A percentile compares a stretch with the other conserved stretches of the same genome.
Evolutionary conservation across 2,329 filamentous ascomycete genomes (phyloP).

Genomic region (Trichoderma sp.): DNA sequence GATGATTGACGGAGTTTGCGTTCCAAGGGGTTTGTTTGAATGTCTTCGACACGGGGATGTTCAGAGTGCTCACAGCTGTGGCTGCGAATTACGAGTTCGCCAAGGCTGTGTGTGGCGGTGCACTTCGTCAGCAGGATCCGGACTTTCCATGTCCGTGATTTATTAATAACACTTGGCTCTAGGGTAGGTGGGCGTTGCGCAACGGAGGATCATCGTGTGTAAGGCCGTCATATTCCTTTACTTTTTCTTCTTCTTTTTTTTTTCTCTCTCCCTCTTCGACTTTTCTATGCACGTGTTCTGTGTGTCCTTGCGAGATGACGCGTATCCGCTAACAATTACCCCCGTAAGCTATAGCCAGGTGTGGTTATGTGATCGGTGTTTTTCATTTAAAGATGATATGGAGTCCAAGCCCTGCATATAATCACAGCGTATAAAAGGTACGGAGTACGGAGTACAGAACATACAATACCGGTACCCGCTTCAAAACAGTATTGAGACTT

Average conservation of each 20-base stretch:
- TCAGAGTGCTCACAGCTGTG: conserved; percentile 13
- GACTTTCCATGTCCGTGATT: neutral
- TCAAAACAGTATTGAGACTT: neutral
- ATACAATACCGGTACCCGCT: neutral
- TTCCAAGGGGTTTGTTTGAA: conserved; percentile 16
- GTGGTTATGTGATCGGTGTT: neutral
- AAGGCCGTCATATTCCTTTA: neutral
- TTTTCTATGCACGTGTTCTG: neutral
- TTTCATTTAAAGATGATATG: neutral
- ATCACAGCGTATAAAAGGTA: neutral
- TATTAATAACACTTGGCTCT: neutral
- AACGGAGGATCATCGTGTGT: neutral
- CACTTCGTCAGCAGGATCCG: conserved; percentile 16
- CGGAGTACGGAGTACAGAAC: neutral
- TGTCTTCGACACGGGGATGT: conserved; percentile 11
- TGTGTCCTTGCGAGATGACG: neutral
- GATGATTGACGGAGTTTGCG: conserved; percentile 4
- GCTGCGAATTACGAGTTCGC: conserved; percentile 19
- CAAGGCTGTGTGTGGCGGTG: conserved; percentile 11
- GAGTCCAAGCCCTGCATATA: neutral
- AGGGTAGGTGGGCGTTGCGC: neutral
- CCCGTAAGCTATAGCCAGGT: neutral
- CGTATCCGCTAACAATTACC: neutral
- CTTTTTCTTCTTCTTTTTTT: neutral
- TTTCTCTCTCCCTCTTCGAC: neutral